phyloP scores from a whole-genome alignment of 805 yeast genomes.

The Lipomyces orientalis region DNA sequence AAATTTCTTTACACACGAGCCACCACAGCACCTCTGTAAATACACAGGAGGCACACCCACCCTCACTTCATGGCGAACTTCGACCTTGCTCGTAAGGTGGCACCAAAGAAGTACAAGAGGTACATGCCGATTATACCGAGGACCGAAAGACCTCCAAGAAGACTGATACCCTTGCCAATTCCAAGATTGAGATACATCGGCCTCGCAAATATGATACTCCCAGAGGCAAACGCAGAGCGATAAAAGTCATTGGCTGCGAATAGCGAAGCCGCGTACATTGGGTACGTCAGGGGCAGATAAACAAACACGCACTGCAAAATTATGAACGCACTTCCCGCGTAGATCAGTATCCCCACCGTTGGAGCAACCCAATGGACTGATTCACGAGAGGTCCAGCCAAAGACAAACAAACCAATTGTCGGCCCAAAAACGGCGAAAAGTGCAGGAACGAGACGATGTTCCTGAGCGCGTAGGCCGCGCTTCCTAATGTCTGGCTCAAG shows the following conservation, averaged over 20 bases:
- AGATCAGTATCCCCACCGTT: constrained; percentile 52
- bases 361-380: constrained; percentile 59
- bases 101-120: constrained; percentile 2
- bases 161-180: constrained; percentile 55
- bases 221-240: constrained; percentile 60
- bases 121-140: constrained; percentile 43
- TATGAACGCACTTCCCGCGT: constrained; percentile 50
- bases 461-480: constrained; percentile 49
- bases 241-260: constrained; percentile 62
- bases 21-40: too few species aligned
- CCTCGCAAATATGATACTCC: constrained; percentile 67
- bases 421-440: constrained; percentile 47
- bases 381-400: constrained; percentile 57
- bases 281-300: constrained; percentile 57
- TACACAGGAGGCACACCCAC: too few species aligned
- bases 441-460: constrained; percentile 54
- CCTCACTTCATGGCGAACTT: constrained; percentile 7
- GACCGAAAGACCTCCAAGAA: constrained; percentile 51
- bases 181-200: constrained; percentile 57
- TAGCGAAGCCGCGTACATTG: constrained; percentile 60
- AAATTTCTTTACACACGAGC: too few species aligned
- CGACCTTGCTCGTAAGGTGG: constrained; percentile 9
- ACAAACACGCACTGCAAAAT: constrained; percentile 60
- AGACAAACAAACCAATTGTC: constrained; percentile 54
- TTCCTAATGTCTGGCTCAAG: constrained; percentile 46